These are phyloP conservation scores for Fusarium citri DNA, from an alignment of 2,329 filamentous ascomycete species.

Conservation along the genomic window DNA sequence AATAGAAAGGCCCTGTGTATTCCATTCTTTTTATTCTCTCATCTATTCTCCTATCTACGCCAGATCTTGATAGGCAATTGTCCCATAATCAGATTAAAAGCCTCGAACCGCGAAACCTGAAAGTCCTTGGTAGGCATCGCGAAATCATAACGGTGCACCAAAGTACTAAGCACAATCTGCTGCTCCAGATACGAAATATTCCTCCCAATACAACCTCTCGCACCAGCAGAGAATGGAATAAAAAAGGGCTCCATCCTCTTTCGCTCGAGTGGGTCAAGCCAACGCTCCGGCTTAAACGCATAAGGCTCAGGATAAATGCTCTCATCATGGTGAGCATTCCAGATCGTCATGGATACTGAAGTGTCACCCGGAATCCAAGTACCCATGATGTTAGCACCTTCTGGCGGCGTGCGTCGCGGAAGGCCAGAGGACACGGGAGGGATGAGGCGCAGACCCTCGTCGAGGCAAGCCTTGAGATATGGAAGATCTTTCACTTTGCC, in stretches of 20 bases:
- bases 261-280: conserved; percentile 50
- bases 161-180: conserved; percentile 55
- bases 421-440: conserved; percentile 46
- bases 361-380: conserved; percentile 53
- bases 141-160: conserved; percentile 58
- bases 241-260: conserved; percentile 53
- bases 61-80: not conserved
- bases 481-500: conserved; percentile 63
- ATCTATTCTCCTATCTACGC: not conserved
- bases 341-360: conserved; percentile 54
- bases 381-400: conserved; percentile 47
- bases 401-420: conserved; percentile 45
- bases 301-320: conserved; percentile 55
- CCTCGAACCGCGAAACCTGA: not conserved
- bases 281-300: conserved; percentile 55
- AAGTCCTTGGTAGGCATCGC: conserved; percentile 18
- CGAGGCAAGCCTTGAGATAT: conserved; percentile 63
- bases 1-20: too few species aligned
- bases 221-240: conserved; percentile 56
- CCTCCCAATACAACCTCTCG: conserved; percentile 56
- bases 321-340: conserved; percentile 55
- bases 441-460: conserved; percentile 57
- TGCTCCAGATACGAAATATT: conserved; percentile 59
- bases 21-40: too few species aligned
- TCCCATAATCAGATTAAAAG: conserved; percentile 11